Conservation (phyloP, 352 stramenopile genomes). For the Phytophthora pinifolia region DNA sequence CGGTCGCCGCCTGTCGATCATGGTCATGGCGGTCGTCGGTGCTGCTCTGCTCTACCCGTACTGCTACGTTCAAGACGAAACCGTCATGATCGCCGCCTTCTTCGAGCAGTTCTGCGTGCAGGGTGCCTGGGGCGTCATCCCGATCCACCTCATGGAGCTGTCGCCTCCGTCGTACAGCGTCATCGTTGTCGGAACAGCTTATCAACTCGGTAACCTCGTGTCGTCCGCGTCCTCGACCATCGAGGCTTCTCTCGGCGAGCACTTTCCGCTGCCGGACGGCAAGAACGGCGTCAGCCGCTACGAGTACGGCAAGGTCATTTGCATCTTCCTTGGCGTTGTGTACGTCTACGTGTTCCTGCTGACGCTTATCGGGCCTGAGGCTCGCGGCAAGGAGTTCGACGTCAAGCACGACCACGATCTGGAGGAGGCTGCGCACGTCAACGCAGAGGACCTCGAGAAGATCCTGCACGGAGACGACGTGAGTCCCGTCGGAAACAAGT, state of each 20-base stretch:
- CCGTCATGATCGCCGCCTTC: constrained; percentile 43
- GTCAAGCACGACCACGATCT: constrained; percentile 40
- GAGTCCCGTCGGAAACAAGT: constrained; percentile 18
- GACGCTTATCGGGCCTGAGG: constrained; percentile 47
- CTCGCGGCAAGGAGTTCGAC: constrained; percentile 53
- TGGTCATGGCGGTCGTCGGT: constrained; percentile 33
- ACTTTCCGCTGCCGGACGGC: constrained; percentile 40
- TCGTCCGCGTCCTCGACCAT: constrained; percentile 56
- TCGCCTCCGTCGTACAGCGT: constrained; percentile 51
- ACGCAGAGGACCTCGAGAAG: constrained; percentile 34
- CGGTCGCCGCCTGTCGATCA: constrained; percentile 45
- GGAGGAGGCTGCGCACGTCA: constrained; percentile 32
- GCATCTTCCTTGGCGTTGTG: constrained; percentile 47
- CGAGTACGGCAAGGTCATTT: constrained; percentile 57
- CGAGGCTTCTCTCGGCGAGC: constrained; percentile 44
- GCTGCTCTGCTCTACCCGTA: constrained; percentile 52
- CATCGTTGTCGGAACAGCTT: constrained; percentile 48
- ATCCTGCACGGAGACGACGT: constrained; percentile 30
- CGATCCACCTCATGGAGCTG: constrained; percentile 51
- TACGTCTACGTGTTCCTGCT: constrained; percentile 50
- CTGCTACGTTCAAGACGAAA: constrained; percentile 33
- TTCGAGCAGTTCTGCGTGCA: constrained; percentile 51
- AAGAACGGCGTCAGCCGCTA: constrained; percentile 31
- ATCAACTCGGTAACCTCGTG: constrained; percentile 60
- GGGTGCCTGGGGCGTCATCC: constrained; percentile 52